Base-by-base conservation (phyloP, 345 rosid genomes). In the Linum lewisii region DNA sequence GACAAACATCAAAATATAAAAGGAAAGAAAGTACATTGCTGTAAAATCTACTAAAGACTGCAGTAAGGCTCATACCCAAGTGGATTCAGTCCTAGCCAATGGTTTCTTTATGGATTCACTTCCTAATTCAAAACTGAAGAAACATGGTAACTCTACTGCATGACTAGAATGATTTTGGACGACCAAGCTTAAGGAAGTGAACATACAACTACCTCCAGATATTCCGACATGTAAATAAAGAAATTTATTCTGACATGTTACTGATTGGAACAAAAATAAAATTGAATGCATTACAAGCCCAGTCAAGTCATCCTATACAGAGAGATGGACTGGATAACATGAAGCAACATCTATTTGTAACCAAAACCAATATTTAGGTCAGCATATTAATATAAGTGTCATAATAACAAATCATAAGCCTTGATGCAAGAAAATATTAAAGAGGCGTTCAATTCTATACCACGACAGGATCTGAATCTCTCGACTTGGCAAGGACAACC, bases 391-490 rank as follows among this genome's bases (percentile, higher is more conserved):
- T 67, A n/a, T 60, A 60, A 25, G 62, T 37, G 7, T 52, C 14
- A 62, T 21, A 51, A 60, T 64, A 63, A 66, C 59, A 64, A 60
- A 66, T 69, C 75, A 65, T 55, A 71, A 67, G 61, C 70, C 64
- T 62, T 65, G 60, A 38, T 59, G 67, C 24, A 60, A 66, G 70
- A 47, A 66, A 76, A 70, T 55, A 56, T 51, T 38, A 50, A 55
- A 75, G 61, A 60, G 56, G 55, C 49, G 66, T 61, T 67, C 72
- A 63, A 60, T 61, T 63, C 38, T 69, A 65, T 94, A 94, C 99
- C 97, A 90, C 99, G 13, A 94, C 85, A 60, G 99, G 99, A 71
- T 94, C 97, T 29, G 97, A 84, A 69, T 87, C 85, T 78, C 84
- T 85, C 60, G 97, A 84, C 71, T 90, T 87, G 7, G 99, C 88